phyloP scores from a whole-genome alignment of 164 flowering plant genomes.

The Amborella trichopoda region DNA sequence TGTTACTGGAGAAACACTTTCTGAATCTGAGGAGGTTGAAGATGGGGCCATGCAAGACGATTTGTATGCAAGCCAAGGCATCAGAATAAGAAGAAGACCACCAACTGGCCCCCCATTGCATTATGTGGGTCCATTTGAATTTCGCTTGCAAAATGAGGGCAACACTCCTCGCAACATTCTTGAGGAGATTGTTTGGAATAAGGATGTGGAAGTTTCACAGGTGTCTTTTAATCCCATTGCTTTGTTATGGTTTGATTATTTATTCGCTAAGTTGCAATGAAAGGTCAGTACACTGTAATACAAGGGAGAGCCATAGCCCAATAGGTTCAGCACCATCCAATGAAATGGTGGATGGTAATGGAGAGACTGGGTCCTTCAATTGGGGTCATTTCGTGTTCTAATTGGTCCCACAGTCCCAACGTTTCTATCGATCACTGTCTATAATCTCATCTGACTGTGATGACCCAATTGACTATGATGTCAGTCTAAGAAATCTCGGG shows the following conservation, averaged over 20 bases:
- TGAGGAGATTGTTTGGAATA: constrained; percentile 93
- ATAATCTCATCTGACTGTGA: no score
- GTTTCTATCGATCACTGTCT: no score
- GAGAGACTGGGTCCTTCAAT: no score
- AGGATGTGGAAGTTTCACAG: constrained; percentile 63
- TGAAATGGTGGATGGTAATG: no score
- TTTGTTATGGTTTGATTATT: constrained; percentile 1
- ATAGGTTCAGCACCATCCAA: no score
- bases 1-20: constrained; percentile 29
- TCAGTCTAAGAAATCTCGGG: no score
- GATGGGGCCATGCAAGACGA: constrained; percentile 46
- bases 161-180: constrained; percentile 86
- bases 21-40: constrained; percentile 43
- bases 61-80: constrained; percentile 66
- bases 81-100: constrained; percentile 71
- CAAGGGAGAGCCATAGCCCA: no score
- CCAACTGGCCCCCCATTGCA: constrained; percentile 74
- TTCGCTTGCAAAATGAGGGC: constrained; percentile 64
- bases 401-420: no score
- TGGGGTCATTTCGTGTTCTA: no score
- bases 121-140: constrained; percentile 87
- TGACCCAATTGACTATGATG: no score
- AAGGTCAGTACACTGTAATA: no score
- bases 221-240: constrained; percentile 11
- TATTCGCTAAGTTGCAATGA: no score